phyloP scores from a whole-genome alignment of 2,329 filamentous ascomycete genomes.

The Fusarium brachygibbosum region DNA sequence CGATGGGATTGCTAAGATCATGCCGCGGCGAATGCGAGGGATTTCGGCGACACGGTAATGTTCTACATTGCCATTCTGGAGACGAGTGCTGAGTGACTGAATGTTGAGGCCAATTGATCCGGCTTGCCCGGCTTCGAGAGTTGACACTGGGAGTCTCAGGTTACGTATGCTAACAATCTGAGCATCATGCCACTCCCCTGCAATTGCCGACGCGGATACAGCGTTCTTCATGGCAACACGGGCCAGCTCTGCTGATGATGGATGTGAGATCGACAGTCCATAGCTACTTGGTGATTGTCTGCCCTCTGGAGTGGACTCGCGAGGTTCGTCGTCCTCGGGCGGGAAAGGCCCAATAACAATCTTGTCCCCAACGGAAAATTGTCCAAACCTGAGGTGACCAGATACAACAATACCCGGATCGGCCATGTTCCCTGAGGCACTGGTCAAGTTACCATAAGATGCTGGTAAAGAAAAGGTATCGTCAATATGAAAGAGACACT shows the following conservation, averaged over 20 bases:
- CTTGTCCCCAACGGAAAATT: constrained; percentile 80
- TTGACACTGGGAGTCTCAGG: constrained; percentile 83
- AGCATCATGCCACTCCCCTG: constrained; percentile 83
- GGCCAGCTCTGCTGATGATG: constrained; percentile 66
- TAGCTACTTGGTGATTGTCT: constrained; percentile 63
- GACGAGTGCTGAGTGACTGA: constrained; percentile 51
- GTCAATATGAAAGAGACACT: constrained; percentile 87
- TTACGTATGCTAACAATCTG: constrained; percentile 89
- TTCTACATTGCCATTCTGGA: constrained; percentile 17
- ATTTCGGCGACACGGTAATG: constrained; percentile 37
- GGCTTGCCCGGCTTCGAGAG: constrained; percentile 83
- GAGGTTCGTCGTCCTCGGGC: constrained; percentile 64
- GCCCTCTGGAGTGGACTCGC: constrained; percentile 59
- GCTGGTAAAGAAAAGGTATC: constrained; percentile 85
- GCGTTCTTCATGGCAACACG: constrained; percentile 67
- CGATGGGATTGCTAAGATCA: constrained; percentile 79
- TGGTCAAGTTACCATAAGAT: constrained; percentile 60
- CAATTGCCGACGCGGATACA: constrained; percentile 64
- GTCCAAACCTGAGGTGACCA: constrained; percentile 85
- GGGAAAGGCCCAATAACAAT: constrained; percentile 85
- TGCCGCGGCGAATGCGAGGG: constrained; percentile 78
- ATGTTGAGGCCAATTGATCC: constrained; percentile 87
- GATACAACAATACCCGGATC: constrained; percentile 81
- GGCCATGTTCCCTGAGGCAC: constrained; percentile 21
- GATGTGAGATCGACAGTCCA: constrained; percentile 66